Base-by-base conservation (phyloP, 1,139 yeast genomes). In the Kodamaea arcana region DNA sequence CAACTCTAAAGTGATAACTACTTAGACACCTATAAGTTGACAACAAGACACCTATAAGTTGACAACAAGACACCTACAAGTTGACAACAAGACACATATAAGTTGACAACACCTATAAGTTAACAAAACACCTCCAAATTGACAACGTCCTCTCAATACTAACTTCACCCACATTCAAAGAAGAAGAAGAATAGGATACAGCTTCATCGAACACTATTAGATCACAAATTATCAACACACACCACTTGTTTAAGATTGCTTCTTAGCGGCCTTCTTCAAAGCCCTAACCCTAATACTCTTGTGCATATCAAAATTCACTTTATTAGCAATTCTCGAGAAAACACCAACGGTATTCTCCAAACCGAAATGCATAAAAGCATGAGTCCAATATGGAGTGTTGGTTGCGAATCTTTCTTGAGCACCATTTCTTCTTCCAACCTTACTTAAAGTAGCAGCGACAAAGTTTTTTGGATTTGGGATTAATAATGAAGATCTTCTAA, bases 391-490 rank as follows among this genome's bases (percentile, higher is more conserved):
- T 25, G 99, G 99, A 1, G 97, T 92, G 37, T 69, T 60, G 3
- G 97, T 87, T 23, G 81, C 95, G 50, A 59, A 87, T 48, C 96
- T 76, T 41, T 86, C 95, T 59, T 87, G 96, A 15, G 97, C 94
- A 39, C 98, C 98, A 34, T 80, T 77, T 47, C 95, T 80, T 54
- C 87, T 82, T 17, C 97, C 97, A 36, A 83, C 77, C 33, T 74
- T 69, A 31, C 62, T 62, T 51, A 92, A 72, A 4, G 86, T 74
- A 14, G 94, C 63, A 21, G 65, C 56, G 33, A 92, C 98, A 60
- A 94, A 94, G 27, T 58, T 58, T 55, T 78, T 77, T 34, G 97
- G 95, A 54, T 69, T 82, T 42, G 99, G 98, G 52, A 90, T 85
- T 50, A 80, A 50, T 27, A 71, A 57, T 18, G 95, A 82, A 10